phyloP scores from a whole-genome alignment of 2,329 filamentous ascomycete species.

The Akanthomyces uredinophilus region DNA sequence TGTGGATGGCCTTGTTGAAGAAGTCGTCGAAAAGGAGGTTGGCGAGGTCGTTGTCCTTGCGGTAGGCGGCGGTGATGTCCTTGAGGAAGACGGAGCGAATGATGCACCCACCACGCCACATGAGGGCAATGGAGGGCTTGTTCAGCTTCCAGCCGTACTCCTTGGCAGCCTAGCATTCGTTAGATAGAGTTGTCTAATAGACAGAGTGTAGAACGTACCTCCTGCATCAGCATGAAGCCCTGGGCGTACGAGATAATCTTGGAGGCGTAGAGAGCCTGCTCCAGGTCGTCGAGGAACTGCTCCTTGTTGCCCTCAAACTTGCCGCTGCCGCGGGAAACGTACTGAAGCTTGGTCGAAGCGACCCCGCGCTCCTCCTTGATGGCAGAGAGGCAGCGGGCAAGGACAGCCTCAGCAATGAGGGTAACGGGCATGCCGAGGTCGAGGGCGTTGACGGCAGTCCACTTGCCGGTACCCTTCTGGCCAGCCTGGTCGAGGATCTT shows the following conservation, averaged over 20 bases:
- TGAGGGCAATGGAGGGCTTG: conserved; percentile 99
- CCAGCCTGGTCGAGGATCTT: conserved; percentile 98
- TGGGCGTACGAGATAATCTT: conserved; percentile 99
- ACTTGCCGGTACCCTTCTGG: conserved; percentile 99
- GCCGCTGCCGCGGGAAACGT: conserved; percentile 65
- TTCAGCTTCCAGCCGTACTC: conserved; percentile 98
- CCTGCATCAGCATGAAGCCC: conserved; percentile 99
- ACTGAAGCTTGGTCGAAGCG: conserved; percentile 72
- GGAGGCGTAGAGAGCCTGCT: conserved; percentile 97
- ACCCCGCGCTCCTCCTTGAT: conserved; percentile 89
- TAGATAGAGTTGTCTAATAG: neutral
- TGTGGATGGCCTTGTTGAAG: conserved; percentile 99
- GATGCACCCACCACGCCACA: conserved; percentile 99
- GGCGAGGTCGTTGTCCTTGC: conserved; percentile 87
- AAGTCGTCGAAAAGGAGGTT: conserved; percentile 98
- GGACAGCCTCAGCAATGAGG: conserved; percentile 93
- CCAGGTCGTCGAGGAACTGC: conserved; percentile 92
- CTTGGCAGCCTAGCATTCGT: conserved; percentile 66
- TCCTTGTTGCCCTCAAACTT: conserved; percentile 84
- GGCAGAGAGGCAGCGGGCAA: conserved; percentile 87
- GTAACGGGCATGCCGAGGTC: conserved; percentile 99
- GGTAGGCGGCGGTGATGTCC: conserved; percentile 98
- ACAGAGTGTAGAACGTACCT: conserved; percentile 53
- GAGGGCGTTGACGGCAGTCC: conserved; percentile 98
- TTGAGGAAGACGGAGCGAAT: conserved; percentile 99